These are phyloP conservation scores for Meyerozyma sp. DNA, from an alignment of 1,139 yeast genomes.

Conservation along the genomic window DNA sequence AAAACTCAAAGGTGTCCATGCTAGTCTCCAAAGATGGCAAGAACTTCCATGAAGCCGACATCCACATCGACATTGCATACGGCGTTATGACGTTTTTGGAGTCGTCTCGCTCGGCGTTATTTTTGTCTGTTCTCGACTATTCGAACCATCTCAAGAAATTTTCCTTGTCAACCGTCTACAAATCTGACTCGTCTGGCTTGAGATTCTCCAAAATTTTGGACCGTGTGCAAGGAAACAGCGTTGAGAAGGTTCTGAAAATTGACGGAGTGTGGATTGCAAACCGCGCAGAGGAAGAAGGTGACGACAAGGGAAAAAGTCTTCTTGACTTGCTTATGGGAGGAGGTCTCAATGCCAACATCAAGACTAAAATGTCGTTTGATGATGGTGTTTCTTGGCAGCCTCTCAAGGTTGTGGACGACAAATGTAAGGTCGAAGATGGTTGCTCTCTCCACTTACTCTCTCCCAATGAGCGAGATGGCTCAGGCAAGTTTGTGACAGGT, in stretches of 20 bases:
- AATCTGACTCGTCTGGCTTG: constrained; percentile 63
- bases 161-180: constrained; percentile 38
- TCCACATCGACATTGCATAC: constrained; percentile 38
- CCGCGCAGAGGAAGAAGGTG: constrained; percentile 10
- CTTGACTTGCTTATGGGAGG: constrained; percentile 27
- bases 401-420: constrained; percentile 42
- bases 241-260: constrained; percentile 52
- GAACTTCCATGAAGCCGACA: constrained; percentile 46
- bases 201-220: constrained; percentile 45
- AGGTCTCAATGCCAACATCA: constrained; percentile 12
- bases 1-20: constrained; percentile 38
- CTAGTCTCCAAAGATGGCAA: constrained; percentile 57
- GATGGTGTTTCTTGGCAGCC: constrained; percentile 63
- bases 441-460: constrained; percentile 57
- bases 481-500: constrained; percentile 52
- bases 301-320: constrained; percentile 14
- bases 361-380: constrained; percentile 46
- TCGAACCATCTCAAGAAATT: constrained; percentile 12
- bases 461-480: constrained; percentile 47
- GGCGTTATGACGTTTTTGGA: constrained; percentile 50
- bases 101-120: constrained; percentile 52
- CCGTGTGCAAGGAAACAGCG: constrained; percentile 35
- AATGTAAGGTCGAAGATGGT: constrained; percentile 38
- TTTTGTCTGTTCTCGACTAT: constrained; percentile 43
- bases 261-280: constrained; percentile 73